phyloP scores from a whole-genome alignment of 2,329 filamentous ascomycete species.

The Alternaria metachromatica region DNA sequence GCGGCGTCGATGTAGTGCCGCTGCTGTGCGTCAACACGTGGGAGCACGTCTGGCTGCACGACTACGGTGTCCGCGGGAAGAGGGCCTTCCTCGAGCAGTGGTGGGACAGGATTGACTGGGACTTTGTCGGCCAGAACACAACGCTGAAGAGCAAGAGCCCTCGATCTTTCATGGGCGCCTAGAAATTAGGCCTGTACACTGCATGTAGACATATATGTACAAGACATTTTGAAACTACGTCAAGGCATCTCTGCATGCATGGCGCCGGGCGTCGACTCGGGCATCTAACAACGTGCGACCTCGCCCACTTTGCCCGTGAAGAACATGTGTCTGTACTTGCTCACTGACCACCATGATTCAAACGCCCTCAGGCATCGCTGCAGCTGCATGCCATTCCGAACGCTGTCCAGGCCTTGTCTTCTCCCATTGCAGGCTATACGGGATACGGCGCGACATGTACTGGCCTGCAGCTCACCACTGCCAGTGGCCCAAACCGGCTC shows the following conservation, averaged over 20 bases:
- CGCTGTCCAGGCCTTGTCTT: background rate
- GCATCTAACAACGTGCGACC: background rate
- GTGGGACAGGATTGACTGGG: conserved; percentile 92
- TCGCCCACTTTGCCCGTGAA: background rate
- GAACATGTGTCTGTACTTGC: background rate
- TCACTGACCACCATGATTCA: background rate
- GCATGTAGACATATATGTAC: conserved; percentile 28
- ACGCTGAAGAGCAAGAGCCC: conserved; percentile 6
- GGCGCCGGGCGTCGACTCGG: background rate
- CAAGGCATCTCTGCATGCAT: background rate
- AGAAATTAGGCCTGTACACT: conserved; percentile 14
- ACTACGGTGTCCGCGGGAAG: conserved; percentile 83
- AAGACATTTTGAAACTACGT: conserved; percentile 14
- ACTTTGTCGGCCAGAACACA: conserved; percentile 62
- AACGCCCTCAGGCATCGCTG: background rate
- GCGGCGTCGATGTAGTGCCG: conserved; percentile 73
- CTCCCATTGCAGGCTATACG: background rate
- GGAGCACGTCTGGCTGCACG: conserved; percentile 90
- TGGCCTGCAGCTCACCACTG: background rate
- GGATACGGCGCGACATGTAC: background rate
- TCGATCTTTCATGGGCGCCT: background rate
- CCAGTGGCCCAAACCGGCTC: background rate
- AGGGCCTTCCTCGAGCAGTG: conserved; percentile 75
- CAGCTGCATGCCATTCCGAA: background rate
- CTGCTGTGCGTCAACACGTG: conserved; percentile 93